phyloP scores from a whole-genome alignment of 2,329 filamentous ascomycete genomes.

The Penicillium thymicola region DNA sequence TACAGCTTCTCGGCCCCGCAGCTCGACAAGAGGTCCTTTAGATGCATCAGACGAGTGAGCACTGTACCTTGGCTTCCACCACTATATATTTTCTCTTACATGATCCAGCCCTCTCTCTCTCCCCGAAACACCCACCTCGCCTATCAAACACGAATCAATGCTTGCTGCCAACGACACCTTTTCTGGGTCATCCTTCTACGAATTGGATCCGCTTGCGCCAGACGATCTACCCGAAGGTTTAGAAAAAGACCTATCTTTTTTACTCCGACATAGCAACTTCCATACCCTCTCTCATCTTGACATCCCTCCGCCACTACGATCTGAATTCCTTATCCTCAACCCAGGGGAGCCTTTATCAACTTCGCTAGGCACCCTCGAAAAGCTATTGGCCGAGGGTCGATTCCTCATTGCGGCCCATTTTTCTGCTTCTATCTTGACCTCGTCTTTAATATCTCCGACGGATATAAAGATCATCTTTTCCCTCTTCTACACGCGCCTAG shows the following conservation, averaged over 20 bases:
- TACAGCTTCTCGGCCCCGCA: slow-evolving; percentile 41
- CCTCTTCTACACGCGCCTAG: slow-evolving; percentile 75
- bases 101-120: slow-evolving; percentile 26
- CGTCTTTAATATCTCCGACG: slow-evolving; percentile 38
- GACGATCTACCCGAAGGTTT: slow-evolving; percentile 38
- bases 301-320: slow-evolving; percentile 64
- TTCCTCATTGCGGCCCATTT: slow-evolving; percentile 71
- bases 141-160: slow-evolving; percentile 14
- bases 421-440: slow-evolving; percentile 42
- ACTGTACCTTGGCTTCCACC: background rate
- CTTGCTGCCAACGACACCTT: slow-evolving; percentile 17
- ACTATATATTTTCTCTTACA: background rate
- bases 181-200: slow-evolving; percentile 30
- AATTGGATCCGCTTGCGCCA: slow-evolving; percentile 36
- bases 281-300: slow-evolving; percentile 69
- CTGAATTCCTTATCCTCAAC: slow-evolving; percentile 61
- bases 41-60: slow-evolving; percentile 68
- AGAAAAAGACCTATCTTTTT: slow-evolving; percentile 74
- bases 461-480: slow-evolving; percentile 68
- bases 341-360: slow-evolving; percentile 54
- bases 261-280: slow-evolving; percentile 77
- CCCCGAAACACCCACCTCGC: slow-evolving; percentile 18
- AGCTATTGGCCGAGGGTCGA: slow-evolving; percentile 68
- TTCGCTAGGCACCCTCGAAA: slow-evolving; percentile 50
- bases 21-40: slow-evolving; percentile 71